Evolutionary conservation across 768 basidiomycete species (phyloP).

Genomic region (Termitomyces heimii): DNA sequence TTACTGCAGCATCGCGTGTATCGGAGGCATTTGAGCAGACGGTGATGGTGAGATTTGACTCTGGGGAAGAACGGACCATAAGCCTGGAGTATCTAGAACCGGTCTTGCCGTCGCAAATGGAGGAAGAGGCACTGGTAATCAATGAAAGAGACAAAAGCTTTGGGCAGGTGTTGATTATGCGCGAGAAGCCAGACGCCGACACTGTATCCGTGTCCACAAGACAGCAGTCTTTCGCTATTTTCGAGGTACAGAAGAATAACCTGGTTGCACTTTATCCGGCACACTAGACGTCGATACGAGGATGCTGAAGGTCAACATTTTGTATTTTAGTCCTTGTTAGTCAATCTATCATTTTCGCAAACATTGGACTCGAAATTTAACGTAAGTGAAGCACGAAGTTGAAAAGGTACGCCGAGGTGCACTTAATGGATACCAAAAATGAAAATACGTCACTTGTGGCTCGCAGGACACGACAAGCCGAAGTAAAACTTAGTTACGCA

Average conservation of each 20-base stretch:
- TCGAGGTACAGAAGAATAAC: conserved; percentile 27
- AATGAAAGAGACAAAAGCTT: conserved; percentile 13
- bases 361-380: no score
- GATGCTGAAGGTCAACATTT: not conserved
- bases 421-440: no score
- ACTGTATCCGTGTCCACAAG: conserved; percentile 31
- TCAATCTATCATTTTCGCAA: not conserved
- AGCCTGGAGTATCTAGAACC: conserved; percentile 37
- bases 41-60: conserved; percentile 21
- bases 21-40: conserved; percentile 19
- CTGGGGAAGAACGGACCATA: conserved; percentile 27
- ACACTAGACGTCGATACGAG: not conserved
- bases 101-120: conserved; percentile 28
- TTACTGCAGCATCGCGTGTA: conserved; percentile 20
- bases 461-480: no score
- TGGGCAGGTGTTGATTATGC: conserved; percentile 36
- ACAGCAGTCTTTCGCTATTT: conserved; percentile 26
- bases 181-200: conserved; percentile 28
- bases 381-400: no score
- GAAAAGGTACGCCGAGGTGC: no score
- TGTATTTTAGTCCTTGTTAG: conserved; percentile 1
- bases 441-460: no score
- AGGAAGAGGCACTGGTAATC: conserved; percentile 42
- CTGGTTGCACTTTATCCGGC: conserved; percentile 26
- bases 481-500: no score